phyloP scores from a whole-genome alignment of 139 green algal species.

The Ettlia oleoabundans region DNA sequence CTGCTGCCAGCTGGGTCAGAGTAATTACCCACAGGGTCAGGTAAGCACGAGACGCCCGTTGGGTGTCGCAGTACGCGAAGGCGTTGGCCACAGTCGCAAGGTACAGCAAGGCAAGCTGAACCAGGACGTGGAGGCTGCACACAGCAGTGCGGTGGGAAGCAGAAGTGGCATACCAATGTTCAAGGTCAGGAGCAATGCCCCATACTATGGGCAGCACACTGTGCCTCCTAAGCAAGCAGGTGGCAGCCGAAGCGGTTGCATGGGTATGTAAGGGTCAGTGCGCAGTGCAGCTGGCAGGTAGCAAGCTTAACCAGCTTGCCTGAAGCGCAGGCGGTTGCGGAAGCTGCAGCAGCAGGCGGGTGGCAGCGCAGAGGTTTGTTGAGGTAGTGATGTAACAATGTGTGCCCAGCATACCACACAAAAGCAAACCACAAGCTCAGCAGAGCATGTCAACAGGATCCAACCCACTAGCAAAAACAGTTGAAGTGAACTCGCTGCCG shows the following conservation, averaged over 20 bases:
- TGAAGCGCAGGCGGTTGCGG: constrained; percentile 33
- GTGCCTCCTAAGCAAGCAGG: neutral
- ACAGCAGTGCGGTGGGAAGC: neutral
- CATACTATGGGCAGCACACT: neutral
- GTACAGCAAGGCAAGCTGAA: constrained; percentile 35
- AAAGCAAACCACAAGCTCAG: too few relatives aligned
- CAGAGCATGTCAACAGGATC: too few relatives aligned
- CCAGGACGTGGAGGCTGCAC: constrained; percentile 26
- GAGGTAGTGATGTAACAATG: too few relatives aligned
- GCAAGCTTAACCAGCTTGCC: neutral
- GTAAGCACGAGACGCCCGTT: neutral
- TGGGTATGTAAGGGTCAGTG: too few relatives aligned
- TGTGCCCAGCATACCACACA: too few relatives aligned
- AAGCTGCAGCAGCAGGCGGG: too few relatives aligned
- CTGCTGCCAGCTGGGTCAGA: neutral
- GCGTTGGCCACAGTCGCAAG: neutral
- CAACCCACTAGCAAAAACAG: too few relatives aligned
- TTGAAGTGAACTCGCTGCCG: too few relatives aligned
- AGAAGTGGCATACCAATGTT: too few relatives aligned
- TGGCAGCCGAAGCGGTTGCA: neutral
- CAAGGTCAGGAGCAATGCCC: too few relatives aligned
- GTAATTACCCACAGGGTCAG: constrained; percentile 1
- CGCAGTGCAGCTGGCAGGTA: neutral
- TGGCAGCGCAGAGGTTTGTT: too few relatives aligned
- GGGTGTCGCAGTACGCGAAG: neutral